Evolutionary conservation across 1,139 yeast species (phyloP).

Genomic region (Debaryomycetaceae sp.): DNA sequence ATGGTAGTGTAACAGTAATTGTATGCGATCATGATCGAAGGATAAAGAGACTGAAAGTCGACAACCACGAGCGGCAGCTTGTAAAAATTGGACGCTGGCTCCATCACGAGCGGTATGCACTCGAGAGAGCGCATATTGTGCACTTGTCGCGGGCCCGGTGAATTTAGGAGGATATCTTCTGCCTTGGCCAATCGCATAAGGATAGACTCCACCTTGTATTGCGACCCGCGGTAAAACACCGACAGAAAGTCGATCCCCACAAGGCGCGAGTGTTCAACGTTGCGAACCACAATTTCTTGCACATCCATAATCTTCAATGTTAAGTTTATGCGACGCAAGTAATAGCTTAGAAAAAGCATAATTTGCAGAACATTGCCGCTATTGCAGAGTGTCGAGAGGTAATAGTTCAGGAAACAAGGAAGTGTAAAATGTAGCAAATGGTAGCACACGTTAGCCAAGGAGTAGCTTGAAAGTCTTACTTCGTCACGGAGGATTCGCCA

Average conservation of each 20-base stretch:
- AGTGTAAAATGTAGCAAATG: constrained; percentile 56
- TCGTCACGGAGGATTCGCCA: constrained; percentile 72
- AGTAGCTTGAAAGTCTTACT: constrained; percentile 51
- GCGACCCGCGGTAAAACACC: constrained; percentile 84
- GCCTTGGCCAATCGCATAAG: constrained; percentile 62
- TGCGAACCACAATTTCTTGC: constrained; percentile 59
- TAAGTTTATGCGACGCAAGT: constrained; percentile 35
- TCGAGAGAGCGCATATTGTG: constrained; percentile 80
- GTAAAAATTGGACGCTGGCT: constrained; percentile 76
- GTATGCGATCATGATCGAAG: constrained; percentile 84
- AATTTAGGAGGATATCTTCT: constrained; percentile 60
- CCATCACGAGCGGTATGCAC: constrained; percentile 84
- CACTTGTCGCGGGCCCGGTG: constrained; percentile 77
- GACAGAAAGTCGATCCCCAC: constrained; percentile 88
- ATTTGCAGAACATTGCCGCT: constrained; percentile 15
- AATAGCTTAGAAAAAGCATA: constrained; percentile 39
- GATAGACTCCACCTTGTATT: constrained; percentile 83
- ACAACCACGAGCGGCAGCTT: constrained; percentile 82
- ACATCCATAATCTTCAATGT: constrained; percentile 39
- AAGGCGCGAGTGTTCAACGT: constrained; percentile 75
- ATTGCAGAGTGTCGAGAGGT: constrained; percentile 42
- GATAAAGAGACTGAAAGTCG: constrained; percentile 90
- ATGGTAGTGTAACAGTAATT: constrained; percentile 87
- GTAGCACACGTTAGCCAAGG: constrained; percentile 66
- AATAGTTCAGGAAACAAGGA: constrained; percentile 48